Base-by-base conservation (phyloP, 352 stramenopile species). In the Chrysophaeum taylorii region DNA sequence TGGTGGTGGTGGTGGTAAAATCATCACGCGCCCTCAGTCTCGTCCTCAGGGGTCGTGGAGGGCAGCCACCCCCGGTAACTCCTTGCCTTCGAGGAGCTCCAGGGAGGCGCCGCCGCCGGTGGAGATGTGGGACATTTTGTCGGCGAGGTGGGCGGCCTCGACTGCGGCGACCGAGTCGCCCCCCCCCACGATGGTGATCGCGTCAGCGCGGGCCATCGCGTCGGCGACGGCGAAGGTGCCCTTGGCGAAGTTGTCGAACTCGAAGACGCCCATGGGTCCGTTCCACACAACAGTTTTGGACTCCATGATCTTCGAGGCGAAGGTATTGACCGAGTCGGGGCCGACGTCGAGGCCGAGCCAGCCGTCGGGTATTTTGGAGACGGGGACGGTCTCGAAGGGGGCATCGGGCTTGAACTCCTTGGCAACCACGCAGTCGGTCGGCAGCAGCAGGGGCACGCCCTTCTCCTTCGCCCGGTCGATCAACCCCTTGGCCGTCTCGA, bases 301-400 rank as follows among this genome's bases (percentile, higher is more conserved):
- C 48, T 83, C 83, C 16, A 75, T 50, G 36, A 95, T 76, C 61
- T 82, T 84, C 0, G 82, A 74, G 29, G 81, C 79, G 71, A 97
- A 97, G 16, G 73, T 75, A 57, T 91, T 81, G 68, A 84, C 84
- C 42, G 87, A 93, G 73, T 97, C 89, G 5, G 94, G 93, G 68
- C 96, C 96, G 63, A 99, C 91, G 81, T 99, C 96, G 25, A 99
- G 84, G 41, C 96, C 95, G 83, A 99, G 92, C 94, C 94, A 99
- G 70, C 90, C 94, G 48, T 84, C 85, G 39, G 90, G 89, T 72
- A 99, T 99, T 48, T 88, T 90, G 52, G 91, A 90, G 16, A 94
- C 90, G 50, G 91, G 87, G 67, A 90, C 93, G 75, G 89, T 81
- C 61, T 88, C 82, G 60, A 75, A 84, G 33, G 92, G 86, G 27